phyloP scores from a whole-genome alignment of 208 protist genomes.

The Trypanosoma cruzi region DNA sequence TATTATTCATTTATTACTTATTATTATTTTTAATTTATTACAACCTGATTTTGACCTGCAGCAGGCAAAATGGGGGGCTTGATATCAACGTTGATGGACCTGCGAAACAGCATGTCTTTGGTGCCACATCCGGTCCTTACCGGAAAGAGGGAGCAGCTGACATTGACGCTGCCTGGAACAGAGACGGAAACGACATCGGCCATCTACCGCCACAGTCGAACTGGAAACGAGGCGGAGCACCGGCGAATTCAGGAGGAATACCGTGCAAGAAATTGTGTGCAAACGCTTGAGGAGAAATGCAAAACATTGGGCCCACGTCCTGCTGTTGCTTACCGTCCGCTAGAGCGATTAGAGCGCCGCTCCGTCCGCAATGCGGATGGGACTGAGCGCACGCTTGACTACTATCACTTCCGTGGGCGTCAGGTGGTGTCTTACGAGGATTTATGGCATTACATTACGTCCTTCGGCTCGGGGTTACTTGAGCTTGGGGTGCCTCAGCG shows the following conservation, averaged over 20 bases:
- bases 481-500: slow-evolving; percentile 44
- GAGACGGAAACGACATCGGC: slow-evolving; percentile 44
- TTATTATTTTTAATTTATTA: too few relatives aligned
- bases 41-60: too few relatives aligned
- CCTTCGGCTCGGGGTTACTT: slow-evolving; percentile 54
- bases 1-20: too few relatives aligned
- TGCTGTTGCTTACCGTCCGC: slow-evolving; percentile 8
- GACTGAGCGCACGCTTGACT: slow-evolving; percentile 35
- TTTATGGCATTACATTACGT: slow-evolving; percentile 39
- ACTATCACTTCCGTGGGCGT: slow-evolving; percentile 42
- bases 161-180: slow-evolving; percentile 36
- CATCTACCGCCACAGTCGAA: slow-evolving; percentile 48
- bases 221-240: slow-evolving; percentile 21
- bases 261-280: slow-evolving; percentile 7
- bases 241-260: slow-evolving; percentile 8
- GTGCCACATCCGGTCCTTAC: slow-evolving; percentile 19
- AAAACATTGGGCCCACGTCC: not conserved
- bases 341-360: slow-evolving; percentile 11
- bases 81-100: slow-evolving; percentile 45
- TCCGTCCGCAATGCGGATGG: not conserved
- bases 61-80: slow-evolving; percentile 42
- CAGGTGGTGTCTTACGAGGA: slow-evolving; percentile 35
- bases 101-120: slow-evolving; percentile 29
- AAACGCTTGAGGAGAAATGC: slow-evolving; percentile 5
- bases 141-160: slow-evolving; percentile 26